Conservation (phyloP, 192 early-diverging fungal species). For the Dissophora ornata region DNA sequence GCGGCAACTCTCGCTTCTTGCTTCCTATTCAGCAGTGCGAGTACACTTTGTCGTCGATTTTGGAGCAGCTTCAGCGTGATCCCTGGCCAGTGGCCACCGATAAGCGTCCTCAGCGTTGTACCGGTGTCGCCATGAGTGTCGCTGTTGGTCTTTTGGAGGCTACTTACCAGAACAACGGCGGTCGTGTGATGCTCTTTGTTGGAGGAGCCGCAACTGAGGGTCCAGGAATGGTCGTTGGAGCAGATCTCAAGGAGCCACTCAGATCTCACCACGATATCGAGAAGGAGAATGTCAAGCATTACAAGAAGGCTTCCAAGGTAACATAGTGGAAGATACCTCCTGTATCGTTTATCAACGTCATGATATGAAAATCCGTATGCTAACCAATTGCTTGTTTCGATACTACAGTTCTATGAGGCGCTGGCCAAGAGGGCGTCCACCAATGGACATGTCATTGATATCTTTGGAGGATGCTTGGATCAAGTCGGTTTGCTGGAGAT, state of each 20-base stretch:
- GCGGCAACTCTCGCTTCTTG: conserved; percentile 76
- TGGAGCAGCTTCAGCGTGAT: conserved; percentile 98
- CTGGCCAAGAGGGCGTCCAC: conserved; percentile 88
- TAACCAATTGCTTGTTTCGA: neutral
- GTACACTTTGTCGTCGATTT: conserved; percentile 92
- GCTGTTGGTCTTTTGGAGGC: conserved; percentile 95
- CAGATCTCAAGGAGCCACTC: conserved; percentile 93
- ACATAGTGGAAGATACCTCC: too few relatives aligned
- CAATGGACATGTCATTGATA: conserved; percentile 93
- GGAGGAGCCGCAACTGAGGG: conserved; percentile 97
- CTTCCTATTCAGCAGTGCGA: conserved; percentile 95
- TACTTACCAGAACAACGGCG: conserved; percentile 92
- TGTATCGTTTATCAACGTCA: too few relatives aligned
- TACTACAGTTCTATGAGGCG: conserved; percentile 86
- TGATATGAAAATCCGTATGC: too few relatives aligned
- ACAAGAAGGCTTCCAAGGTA: conserved; percentile 93
- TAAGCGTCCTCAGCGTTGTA: conserved; percentile 93
- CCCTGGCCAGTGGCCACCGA: conserved; percentile 96
- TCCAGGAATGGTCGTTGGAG: conserved; percentile 95
- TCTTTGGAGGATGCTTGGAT: conserved; percentile 97
- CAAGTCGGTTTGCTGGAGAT: conserved; percentile 98
- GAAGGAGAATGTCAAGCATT: conserved; percentile 92
- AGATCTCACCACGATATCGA: conserved; percentile 98
- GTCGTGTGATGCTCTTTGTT: conserved; percentile 92
- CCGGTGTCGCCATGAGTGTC: conserved; percentile 94